Percentiles rank a stretch among this genome's conserved stretches.
phyloP scores from a whole-genome alignment of 1,139 yeast species.

The Zygoascus meyerae region DNA sequence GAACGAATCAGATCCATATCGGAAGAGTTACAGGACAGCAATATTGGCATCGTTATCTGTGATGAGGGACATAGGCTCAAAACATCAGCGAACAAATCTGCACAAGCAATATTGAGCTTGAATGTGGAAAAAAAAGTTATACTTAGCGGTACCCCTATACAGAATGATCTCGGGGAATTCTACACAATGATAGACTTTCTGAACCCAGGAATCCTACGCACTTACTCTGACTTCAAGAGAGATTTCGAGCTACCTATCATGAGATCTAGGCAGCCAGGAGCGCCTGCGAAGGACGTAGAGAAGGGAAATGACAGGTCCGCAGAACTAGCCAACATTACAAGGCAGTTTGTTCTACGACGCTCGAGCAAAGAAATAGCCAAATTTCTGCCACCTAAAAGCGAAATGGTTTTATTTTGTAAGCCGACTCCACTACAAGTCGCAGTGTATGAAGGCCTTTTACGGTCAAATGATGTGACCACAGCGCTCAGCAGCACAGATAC shows the following conservation, averaged over 20 bases:
- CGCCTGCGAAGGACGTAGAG: constrained; percentile 46
- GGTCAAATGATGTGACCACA: constrained; percentile 16
- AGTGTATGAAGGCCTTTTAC: constrained; percentile 46
- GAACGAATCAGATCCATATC: constrained; percentile 63
- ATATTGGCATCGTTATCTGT: constrained; percentile 73
- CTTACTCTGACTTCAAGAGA: constrained; percentile 56
- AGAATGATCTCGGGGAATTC: constrained; percentile 82
- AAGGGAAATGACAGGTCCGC: constrained; percentile 58
- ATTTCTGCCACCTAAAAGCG: constrained; percentile 73
- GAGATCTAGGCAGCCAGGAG: constrained; percentile 66
- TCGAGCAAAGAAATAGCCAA: constrained; percentile 60
- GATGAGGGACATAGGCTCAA: constrained; percentile 94
- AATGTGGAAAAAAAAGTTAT: constrained; percentile 55
- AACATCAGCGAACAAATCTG: constrained; percentile 53
- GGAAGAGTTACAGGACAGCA: constrained; percentile 46
- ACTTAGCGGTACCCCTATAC: constrained; percentile 91
- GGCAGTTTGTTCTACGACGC: constrained; percentile 66
- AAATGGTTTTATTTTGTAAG: constrained; percentile 68
- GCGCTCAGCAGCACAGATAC: constrained; percentile 34
- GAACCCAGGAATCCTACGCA: constrained; percentile 77
- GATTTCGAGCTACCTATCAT: constrained; percentile 66
- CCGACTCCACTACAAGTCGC: constrained; percentile 61
- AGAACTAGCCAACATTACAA: constrained; percentile 57
- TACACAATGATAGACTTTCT: constrained; percentile 74
- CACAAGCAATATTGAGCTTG: constrained; percentile 54